phyloP scores from a whole-genome alignment of 768 basidiomycete species.

The Lyophyllum atratum region DNA sequence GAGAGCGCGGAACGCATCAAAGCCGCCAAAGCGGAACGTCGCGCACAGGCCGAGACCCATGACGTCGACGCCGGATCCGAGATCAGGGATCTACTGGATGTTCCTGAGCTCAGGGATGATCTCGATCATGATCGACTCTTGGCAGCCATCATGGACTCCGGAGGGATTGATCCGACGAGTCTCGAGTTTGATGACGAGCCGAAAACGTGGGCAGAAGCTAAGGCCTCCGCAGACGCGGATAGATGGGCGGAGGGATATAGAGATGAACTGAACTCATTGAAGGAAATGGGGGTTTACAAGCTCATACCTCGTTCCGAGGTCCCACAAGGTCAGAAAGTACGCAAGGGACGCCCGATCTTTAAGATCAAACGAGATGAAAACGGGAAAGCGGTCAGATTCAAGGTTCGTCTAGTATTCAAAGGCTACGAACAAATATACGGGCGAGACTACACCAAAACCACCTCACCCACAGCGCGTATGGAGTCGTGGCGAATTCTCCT shows the following conservation, averaged over 20 bases:
- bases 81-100: too few relatives aligned
- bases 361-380: constrained; percentile 28
- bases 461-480: constrained; percentile 12
- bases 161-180: background rate
- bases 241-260: background rate
- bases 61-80: background rate
- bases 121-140: background rate
- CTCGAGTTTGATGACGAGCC: background rate
- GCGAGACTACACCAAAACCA: background rate
- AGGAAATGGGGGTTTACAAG: constrained; percentile 12
- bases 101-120: background rate
- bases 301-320: constrained; percentile 4
- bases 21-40: background rate
- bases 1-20: constrained; percentile 1
- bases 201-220: background rate
- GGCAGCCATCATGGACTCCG: background rate
- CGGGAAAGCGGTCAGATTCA: constrained; percentile 27
- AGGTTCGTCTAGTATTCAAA: constrained; percentile 35
- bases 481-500: constrained; percentile 27
- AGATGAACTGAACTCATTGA: background rate
- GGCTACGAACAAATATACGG: constrained; percentile 29
- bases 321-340: background rate
- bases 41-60: too few relatives aligned
- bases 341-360: constrained; percentile 4
- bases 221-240: background rate